Evolutionary conservation across 169 alveolate genomes (phyloP), one percentile per base, ranked within the genome.

Genomic region (Cryptosporidium tyzzeri): DNA sequence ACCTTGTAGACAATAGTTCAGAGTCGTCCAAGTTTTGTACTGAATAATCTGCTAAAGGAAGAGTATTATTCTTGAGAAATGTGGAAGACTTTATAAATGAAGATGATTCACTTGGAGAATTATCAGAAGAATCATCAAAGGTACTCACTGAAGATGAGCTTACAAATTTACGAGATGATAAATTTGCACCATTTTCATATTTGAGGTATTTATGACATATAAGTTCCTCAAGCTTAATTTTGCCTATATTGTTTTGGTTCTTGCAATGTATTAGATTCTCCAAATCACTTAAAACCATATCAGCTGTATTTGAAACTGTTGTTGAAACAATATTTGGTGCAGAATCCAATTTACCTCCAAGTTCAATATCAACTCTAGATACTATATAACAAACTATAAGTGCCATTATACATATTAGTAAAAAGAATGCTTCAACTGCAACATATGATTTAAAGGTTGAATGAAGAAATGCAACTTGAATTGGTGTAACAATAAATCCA

Each of bases 71-170:
- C n/a, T 80, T 80, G 14, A 80, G 45, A 29, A 80, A 80, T 21
- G 51, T 31, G 16, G 89, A 80, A 3, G 89, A 80, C 31, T 80
- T 80, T 9, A 7, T 65, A 33, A 44, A 9, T 2, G 51, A 35
- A 6, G 73, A 16, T 26, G 68, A 61, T 37, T 50, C 68, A 14
- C 59, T 53, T 31, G 33, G 51, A 7, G 62, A 39, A 41, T 73
- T 70, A 21, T 70, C 84, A 4, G 59, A 65, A 31, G 80, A 61
- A 33, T 80, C 89, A 65, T 80, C 89, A 48, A 44, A 62, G 50
- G 89, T 80, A 31, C 89, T 80, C 44, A 80, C 55, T 21, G 89
- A 65, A n/a, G 89, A 73, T 18, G 86, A 80, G 65, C 75, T 80
- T 26, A 80, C 45, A 9, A 59, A 80, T 65, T 59, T 80, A 26